These are phyloP conservation scores for Nemania serpens DNA, from an alignment of 2,329 filamentous ascomycete genomes.

Conservation along the genomic window DNA sequence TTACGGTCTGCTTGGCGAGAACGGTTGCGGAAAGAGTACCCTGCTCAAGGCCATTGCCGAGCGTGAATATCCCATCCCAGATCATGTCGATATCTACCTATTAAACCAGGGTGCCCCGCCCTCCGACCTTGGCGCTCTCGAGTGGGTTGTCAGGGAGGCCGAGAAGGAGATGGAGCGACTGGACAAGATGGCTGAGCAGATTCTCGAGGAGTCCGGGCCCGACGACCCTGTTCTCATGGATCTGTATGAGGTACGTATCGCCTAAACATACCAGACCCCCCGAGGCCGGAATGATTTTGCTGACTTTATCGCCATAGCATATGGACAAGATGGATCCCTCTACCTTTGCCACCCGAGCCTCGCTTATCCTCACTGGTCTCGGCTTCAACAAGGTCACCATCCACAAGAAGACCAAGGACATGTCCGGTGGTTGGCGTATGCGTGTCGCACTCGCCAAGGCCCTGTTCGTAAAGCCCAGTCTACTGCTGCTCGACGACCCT, in stretches of 20 bases:
- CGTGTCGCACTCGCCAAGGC: slow-evolving; percentile 97
- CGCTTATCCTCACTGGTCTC: slow-evolving; percentile 95
- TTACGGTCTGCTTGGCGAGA: slow-evolving; percentile 95
- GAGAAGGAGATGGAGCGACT: slow-evolving; percentile 90
- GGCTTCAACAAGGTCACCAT: slow-evolving; percentile 99
- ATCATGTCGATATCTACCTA: slow-evolving; percentile 97
- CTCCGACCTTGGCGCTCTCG: slow-evolving; percentile 85
- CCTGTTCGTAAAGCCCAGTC: slow-evolving; percentile 95
- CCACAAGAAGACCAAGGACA: slow-evolving; percentile 99
- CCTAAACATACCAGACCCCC: background rate
- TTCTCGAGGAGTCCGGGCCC: slow-evolving; percentile 89
- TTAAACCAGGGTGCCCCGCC: slow-evolving; percentile 95
- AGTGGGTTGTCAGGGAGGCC: slow-evolving; percentile 96
- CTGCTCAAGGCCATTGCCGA: slow-evolving; percentile 91
- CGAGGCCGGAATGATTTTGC: background rate
- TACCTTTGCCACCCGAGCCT: slow-evolving; percentile 93
- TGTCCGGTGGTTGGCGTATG: slow-evolving; percentile 99
- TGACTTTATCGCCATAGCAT: slow-evolving; percentile 61
- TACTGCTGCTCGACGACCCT: slow-evolving; percentile 95
- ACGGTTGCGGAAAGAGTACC: slow-evolving; percentile 99
- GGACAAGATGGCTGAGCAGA: slow-evolving; percentile 85
- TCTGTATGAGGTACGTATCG: slow-evolving; percentile 81
- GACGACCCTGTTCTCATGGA: slow-evolving; percentile 90
- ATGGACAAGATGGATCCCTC: slow-evolving; percentile 99
- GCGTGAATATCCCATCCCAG: slow-evolving; percentile 93